Evolutionary conservation across 129 eudicot genomes (phyloP).

Genomic region (Kitagawia praeruptora): DNA sequence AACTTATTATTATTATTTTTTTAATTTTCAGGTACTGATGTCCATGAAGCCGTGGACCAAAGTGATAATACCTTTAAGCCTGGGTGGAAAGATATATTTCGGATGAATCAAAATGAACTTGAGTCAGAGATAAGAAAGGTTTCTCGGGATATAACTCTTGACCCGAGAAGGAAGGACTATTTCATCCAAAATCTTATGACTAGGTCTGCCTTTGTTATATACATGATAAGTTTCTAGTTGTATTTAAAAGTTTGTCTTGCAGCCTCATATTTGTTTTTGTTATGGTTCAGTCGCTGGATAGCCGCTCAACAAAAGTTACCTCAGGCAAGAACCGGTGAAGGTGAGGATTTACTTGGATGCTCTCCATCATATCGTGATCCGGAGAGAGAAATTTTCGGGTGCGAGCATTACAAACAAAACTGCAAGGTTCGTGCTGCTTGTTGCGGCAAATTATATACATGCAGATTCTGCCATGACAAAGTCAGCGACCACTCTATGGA

Average conservation of each 20-base stretch:
- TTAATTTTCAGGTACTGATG: slow-evolving; percentile 36
- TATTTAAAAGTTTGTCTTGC: background rate
- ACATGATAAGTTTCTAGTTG: background rate
- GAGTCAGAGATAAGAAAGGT: slow-evolving; percentile 98
- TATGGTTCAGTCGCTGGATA: slow-evolving; percentile 64
- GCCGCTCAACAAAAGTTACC: slow-evolving; percentile 94
- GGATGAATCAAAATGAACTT: slow-evolving; percentile 98
- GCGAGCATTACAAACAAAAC: slow-evolving; percentile 94
- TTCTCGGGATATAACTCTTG: slow-evolving; percentile 93
- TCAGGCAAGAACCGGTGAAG: slow-evolving; percentile 48
- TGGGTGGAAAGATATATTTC: slow-evolving; percentile 97
- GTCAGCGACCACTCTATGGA: slow-evolving; percentile 99
- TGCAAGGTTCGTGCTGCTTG: slow-evolving; percentile 99
- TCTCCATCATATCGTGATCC: slow-evolving; percentile 85
- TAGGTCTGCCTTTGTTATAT: slow-evolving; percentile 45
- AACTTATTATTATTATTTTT: background rate
- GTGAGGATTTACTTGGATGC: slow-evolving; percentile 49
- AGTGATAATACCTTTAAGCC: slow-evolving; percentile 87
- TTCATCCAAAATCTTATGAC: slow-evolving; percentile 96
- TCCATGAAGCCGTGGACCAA: slow-evolving; percentile 70
- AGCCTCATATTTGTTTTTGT: slow-evolving; percentile 12
- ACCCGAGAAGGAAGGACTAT: slow-evolving; percentile 98
- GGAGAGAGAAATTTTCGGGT: slow-evolving; percentile 69
- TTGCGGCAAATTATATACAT: slow-evolving; percentile 80
- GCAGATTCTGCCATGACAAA: slow-evolving; percentile 98